phyloP scores from a whole-genome alignment of 768 basidiomycete species.

The Lactifluus piperatus region DNA sequence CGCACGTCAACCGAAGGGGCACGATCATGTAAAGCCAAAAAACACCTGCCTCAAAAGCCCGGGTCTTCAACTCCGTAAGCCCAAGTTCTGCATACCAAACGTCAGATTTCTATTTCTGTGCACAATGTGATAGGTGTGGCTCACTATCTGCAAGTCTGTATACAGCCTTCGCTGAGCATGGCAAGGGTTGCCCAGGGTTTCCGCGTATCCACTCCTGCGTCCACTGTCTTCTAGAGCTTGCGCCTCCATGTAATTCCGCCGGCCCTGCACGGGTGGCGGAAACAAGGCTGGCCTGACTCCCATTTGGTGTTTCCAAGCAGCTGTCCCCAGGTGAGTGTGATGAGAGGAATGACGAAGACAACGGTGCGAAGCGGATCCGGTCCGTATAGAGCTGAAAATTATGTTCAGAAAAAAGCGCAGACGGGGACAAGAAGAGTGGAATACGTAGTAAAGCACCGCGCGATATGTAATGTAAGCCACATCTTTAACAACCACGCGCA shows the following conservation, averaged over 20 bases:
- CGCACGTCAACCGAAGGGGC: background rate
- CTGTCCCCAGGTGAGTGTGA: conserved; percentile 15
- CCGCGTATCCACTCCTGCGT: conserved; percentile 56
- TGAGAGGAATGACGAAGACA: conserved; percentile 57
- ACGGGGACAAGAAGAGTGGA: background rate
- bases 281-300: conserved; percentile 28
- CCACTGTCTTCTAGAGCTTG: conserved; percentile 52
- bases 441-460: conserved; percentile 70
- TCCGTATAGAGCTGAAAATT: conserved; percentile 70
- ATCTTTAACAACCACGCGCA: conserved; percentile 45
- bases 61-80: conserved; percentile 59
- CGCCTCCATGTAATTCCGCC: conserved; percentile 18
- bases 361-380: conserved; percentile 72
- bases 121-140: conserved; percentile 24
- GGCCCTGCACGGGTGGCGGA: conserved; percentile 14
- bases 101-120: background rate
- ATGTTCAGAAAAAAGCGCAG: background rate
- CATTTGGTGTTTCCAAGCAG: conserved; percentile 25
- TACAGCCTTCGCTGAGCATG: conserved; percentile 77
- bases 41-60: conserved; percentile 47
- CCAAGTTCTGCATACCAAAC: conserved; percentile 46
- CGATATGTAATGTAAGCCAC: conserved; percentile 56
- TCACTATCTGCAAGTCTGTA: conserved; percentile 77
- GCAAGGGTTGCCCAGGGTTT: conserved; percentile 54
- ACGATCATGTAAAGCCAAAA: background rate